A percentile compares a stretch with the other conserved stretches of the same genome.
These are phyloP conservation scores for Aureobasidium sp. DNA, from an alignment of 2,329 filamentous ascomycete genomes.

Conservation along the genomic window DNA sequence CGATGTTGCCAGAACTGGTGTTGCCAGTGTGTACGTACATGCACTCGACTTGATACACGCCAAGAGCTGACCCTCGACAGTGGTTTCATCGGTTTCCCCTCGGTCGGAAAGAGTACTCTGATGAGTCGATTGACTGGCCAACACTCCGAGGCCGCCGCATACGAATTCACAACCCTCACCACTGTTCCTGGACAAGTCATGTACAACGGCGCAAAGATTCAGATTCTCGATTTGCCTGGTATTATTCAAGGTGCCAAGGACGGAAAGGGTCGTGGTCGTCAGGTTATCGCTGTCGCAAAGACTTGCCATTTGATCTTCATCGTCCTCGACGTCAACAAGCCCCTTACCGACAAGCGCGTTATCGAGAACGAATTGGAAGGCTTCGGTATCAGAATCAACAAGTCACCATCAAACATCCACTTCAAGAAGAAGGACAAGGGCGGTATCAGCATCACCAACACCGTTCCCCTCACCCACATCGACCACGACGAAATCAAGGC, in stretches of 20 bases:
- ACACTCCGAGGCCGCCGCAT: conserved; percentile 93
- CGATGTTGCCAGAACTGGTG: conserved; percentile 95
- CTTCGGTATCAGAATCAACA: conserved; percentile 97
- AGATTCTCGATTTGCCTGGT: conserved; percentile 92
- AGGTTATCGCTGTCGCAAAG: conserved; percentile 98
- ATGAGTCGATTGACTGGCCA: conserved; percentile 93
- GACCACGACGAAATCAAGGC: conserved; percentile 95
- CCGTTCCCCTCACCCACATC: conserved; percentile 83
- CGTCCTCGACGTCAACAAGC: conserved; percentile 96
- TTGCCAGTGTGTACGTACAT: conserved; percentile 66
- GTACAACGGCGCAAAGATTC: conserved; percentile 95
- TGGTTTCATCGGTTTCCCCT: conserved; percentile 96
- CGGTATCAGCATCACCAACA: conserved; percentile 92
- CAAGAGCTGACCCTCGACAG: conserved; percentile 14
- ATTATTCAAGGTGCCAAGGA: conserved; percentile 97
- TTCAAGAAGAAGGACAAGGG: conserved; percentile 99
- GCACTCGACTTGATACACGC: neutral
- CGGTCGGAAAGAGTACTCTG: conserved; percentile 94
- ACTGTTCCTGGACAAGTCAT: conserved; percentile 92
- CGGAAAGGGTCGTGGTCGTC: conserved; percentile 87
- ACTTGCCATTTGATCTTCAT: conserved; percentile 99
- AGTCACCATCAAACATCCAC: conserved; percentile 93
- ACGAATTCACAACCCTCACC: conserved; percentile 97
- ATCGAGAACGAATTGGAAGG: conserved; percentile 95
- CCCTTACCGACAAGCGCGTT: conserved; percentile 88